A percentile compares a stretch with the other conserved stretches of the same genome.
Conservation (phyloP, 2,329 filamentous ascomycete genomes). For the Cladosporium sp. region DNA sequence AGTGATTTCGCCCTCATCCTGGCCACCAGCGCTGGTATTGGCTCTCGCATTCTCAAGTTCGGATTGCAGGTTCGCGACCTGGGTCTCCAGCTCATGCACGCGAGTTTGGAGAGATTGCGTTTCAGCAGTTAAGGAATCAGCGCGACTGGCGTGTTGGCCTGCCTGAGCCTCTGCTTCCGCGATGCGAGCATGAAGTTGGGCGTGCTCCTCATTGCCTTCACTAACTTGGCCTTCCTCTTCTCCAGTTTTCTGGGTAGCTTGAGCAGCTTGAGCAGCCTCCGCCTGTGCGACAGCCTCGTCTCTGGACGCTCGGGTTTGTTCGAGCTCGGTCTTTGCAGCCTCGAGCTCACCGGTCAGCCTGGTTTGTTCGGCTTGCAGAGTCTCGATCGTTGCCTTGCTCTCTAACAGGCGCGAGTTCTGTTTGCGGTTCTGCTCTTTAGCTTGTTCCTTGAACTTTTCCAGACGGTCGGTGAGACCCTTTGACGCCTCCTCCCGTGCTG, state of each 20-base stretch:
- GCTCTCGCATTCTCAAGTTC: constrained; percentile 40
- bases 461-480: constrained; percentile 23
- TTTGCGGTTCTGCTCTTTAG: constrained; percentile 58
- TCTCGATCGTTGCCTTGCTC: constrained; percentile 51
- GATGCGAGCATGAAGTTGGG: constrained; percentile 39
- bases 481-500: constrained; percentile 33
- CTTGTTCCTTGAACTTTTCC: constrained; percentile 43
- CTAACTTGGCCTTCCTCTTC: constrained; percentile 40
- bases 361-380: constrained; percentile 62
- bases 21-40: constrained; percentile 8
- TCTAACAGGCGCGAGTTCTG: constrained; percentile 63
- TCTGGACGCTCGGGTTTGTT: constrained; percentile 62
- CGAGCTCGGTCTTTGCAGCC: constrained; percentile 36
- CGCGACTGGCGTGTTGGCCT: constrained; percentile 40
- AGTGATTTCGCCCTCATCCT: constrained; percentile 21
- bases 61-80: constrained; percentile 45
- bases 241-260: not conserved
- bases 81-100: constrained; percentile 64
- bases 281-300: constrained; percentile 58
- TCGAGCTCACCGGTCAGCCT: constrained; percentile 61
- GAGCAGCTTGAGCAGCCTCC: constrained; percentile 2
- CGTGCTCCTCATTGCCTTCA: constrained; percentile 35
- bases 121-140: constrained; percentile 39
- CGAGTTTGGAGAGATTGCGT: constrained; percentile 58
- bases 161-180: constrained; percentile 44